Base-by-base conservation (phyloP, 805 yeast species). In the Starmerella floris region DNA sequence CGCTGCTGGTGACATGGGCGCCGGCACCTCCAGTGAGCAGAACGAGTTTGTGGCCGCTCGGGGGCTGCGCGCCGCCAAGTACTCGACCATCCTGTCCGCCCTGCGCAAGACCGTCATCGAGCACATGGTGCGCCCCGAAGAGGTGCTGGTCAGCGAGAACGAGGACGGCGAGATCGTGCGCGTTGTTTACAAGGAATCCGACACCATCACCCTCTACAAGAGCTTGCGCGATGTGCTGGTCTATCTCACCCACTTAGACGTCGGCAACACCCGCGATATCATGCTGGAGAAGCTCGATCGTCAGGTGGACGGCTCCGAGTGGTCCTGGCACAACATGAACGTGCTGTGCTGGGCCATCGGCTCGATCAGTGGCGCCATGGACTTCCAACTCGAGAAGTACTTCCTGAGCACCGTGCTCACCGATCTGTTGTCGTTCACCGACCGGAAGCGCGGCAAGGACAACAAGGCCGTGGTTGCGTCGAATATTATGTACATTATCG, bases 261-360 rank as follows among this genome's bases (percentile, higher is more conserved):
- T 91, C 33, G 73, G 79, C 47, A 94, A 91, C 62, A 91, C 96
- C 9, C 95, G 91, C 58, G 75, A 75, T 49, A 88, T 91, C 56
- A 85, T 91, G 96, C 79, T 79, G 44, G 83, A 79, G 45, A 91
- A 91, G 64, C 72, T 91, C 52, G 83, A 91, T 15, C 75, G 81
- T 56, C 98, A 91, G 66, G 77, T 88, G 41, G 97, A 91, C 62
- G 97, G 93, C 35, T 72, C 83, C 43, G 98, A 91, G 66, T 91
- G 99, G 99, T 87, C 96, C 23, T 91, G 98, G 97, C 93, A 85
- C 61, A 88, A 88, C 59, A 80, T 91, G 56, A 91, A 91, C 62
- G 91, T 97, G 2, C 66, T 91, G 51, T 91, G 97, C 68, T 91
- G 99, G 99, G 99, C 99, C 10, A 91, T 91, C 61, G 99, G 99